Evolutionary conservation across 768 basidiomycete species (phyloP).

Genomic region (Suillus luteus): DNA sequence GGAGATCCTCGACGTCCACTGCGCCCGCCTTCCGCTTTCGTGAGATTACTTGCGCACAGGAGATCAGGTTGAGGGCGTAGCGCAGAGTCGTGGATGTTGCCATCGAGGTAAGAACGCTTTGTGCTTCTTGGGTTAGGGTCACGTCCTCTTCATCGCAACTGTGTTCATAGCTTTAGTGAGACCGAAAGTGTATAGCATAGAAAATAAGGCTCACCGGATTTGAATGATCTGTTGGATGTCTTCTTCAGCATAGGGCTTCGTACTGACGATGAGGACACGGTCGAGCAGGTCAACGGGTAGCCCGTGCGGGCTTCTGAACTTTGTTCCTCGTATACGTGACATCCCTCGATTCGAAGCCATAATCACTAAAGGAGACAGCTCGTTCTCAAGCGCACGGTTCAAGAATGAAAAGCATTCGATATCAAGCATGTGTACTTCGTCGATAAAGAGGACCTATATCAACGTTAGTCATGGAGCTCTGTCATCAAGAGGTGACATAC

Average conservation of each 20-base stretch:
- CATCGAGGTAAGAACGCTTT: conserved; percentile 84
- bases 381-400: conserved; percentile 93
- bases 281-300: conserved; percentile 94
- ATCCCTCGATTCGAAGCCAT: conserved; percentile 98
- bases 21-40: conserved; percentile 76
- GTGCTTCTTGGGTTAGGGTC: conserved; percentile 69
- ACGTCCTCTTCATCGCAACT: conserved; percentile 97
- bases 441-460: conserved; percentile 90
- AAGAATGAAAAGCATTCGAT: conserved; percentile 99
- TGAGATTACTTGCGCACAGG: conserved; percentile 86
- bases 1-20: conserved; percentile 85
- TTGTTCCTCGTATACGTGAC: conserved; percentile 93
- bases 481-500: conserved; percentile 47
- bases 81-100: conserved; percentile 88
- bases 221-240: conserved; percentile 92
- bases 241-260: conserved; percentile 77
- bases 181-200: neutral
- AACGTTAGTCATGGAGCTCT: neutral
- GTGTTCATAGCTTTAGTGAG: conserved; percentile 7
- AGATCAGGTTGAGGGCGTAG: conserved; percentile 94
- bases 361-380: conserved; percentile 92
- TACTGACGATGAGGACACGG: conserved; percentile 94
- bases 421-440: conserved; percentile 99
- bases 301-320: conserved; percentile 92
- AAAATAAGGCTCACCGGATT: conserved; percentile 60